Conservation (phyloP, 768 basidiomycete genomes). For the Lentinula sp. region DNA sequence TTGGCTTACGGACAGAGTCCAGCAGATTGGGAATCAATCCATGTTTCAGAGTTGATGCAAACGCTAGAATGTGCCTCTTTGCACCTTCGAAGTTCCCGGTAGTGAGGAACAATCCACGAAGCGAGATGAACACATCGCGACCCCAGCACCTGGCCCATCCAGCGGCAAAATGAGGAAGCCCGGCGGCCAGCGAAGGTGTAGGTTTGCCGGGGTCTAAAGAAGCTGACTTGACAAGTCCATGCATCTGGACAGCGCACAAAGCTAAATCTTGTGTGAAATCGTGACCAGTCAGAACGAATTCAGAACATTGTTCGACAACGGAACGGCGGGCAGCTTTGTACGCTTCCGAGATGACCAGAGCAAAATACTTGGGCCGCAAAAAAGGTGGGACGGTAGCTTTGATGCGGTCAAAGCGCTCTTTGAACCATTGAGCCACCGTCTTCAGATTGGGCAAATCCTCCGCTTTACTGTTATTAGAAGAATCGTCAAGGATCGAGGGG, state of each 20-base stretch:
- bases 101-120: constrained; percentile 88
- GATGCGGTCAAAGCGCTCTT: constrained; percentile 80
- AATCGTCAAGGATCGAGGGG: constrained; percentile 10
- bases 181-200: constrained; percentile 86
- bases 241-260: constrained; percentile 81
- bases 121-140: constrained; percentile 88
- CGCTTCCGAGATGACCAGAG: constrained; percentile 82
- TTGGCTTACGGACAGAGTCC: constrained; percentile 80
- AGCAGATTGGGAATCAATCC: constrained; percentile 94
- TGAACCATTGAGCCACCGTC: constrained; percentile 77
- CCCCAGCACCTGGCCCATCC: constrained; percentile 99
- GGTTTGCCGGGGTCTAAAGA: constrained; percentile 70
- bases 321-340: constrained; percentile 86
- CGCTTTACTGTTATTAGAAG: constrained; percentile 37
- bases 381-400: constrained; percentile 72
- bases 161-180: constrained; percentile 88
- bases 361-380: constrained; percentile 95
- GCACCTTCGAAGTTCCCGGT: constrained; percentile 88
- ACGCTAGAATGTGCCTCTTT: constrained; percentile 85
- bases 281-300: constrained; percentile 81
- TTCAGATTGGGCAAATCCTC: constrained; percentile 61
- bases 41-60: constrained; percentile 90
- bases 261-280: constrained; percentile 88
- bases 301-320: constrained; percentile 83
- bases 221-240: constrained; percentile 85